Base-by-base conservation (phyloP, 176 grass and related monocot species). In the Phoenix roebelenii region DNA sequence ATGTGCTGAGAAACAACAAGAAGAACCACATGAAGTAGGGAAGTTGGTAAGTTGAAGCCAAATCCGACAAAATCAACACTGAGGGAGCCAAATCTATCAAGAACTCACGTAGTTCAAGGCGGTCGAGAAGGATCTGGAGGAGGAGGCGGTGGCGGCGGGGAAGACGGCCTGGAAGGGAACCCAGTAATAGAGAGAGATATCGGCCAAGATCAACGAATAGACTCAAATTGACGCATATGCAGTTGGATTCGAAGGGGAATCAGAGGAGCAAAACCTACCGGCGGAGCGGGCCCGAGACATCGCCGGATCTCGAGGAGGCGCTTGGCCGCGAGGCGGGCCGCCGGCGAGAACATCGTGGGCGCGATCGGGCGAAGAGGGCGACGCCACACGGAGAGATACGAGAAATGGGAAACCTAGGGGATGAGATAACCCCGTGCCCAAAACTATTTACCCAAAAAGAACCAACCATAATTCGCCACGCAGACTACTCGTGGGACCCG, bases 81-180 rank as follows among this genome's bases (percentile, higher is more conserved):
- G 17, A 24, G 14, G 76, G 55, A 16, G 5, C 2, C n/a, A 68
- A 44, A 44, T 56, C 3, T 56, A 56, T 55, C 18, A 22, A 52
- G 69, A 15, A 54, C 83, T 83, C 73, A 95, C 83, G 62, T 95
- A 95, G 77, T 89, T 95, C 14, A 95, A 83, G 23, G 90, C 77
- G 22, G 85, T 84, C 29, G 85, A 89, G 65, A 89, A 84, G 61
- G 77, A 54, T 81, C 80, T 68, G 39, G 69, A 64, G 32, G 49
- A 23, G 48, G n/a, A 1, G 56, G 56, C 26, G 30, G 78, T 63
- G 0, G 53, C 56, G 16, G 80, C 28, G 26, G 79, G 32, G 44
- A 25, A 72, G 16, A 64, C 39, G 56, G 80, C 68, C 85, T 89
- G 65, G 17, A 57, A 26, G 32, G 68, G 35, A 44, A 44, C 0